These are phyloP conservation scores for Rosa chinensis DNA, from an alignment of 306 rosid species.

Conservation along the genomic window DNA sequence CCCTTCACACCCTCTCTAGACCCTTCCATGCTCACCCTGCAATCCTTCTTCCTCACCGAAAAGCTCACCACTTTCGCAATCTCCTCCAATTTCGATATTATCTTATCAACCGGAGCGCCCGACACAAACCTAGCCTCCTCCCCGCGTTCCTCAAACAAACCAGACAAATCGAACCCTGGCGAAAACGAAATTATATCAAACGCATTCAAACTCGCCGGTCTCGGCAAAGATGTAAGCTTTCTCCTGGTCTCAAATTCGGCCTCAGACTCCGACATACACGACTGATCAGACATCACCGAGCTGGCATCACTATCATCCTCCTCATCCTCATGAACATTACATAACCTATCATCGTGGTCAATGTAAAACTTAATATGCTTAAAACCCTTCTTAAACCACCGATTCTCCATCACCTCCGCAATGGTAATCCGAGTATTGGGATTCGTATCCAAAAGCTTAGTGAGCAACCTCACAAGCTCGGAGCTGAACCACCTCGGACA, in stretches of 20 bases:
- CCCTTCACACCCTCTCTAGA: slow-evolving; percentile 75
- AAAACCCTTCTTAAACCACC: slow-evolving; percentile 89
- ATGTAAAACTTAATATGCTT: slow-evolving; percentile 81
- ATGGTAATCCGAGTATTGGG: slow-evolving; percentile 69
- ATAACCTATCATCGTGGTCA: slow-evolving; percentile 72
- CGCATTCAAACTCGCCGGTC: slow-evolving; percentile 88
- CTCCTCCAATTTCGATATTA: slow-evolving; percentile 82
- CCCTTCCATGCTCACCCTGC: slow-evolving; percentile 86
- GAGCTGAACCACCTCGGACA: slow-evolving; percentile 90
- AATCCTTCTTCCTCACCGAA: slow-evolving; percentile 83
- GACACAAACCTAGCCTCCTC: slow-evolving; percentile 78
- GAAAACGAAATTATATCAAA: slow-evolving; percentile 87
- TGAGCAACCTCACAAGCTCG: slow-evolving; percentile 50
- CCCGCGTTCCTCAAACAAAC: slow-evolving; percentile 82
- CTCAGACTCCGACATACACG: slow-evolving; percentile 41
- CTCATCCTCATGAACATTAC: slow-evolving; percentile 49
- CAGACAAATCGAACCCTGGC: slow-evolving; percentile 74
- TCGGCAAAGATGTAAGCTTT: slow-evolving; percentile 27
- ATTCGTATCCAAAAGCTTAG: slow-evolving; percentile 61
- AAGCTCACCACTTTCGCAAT: slow-evolving; percentile 74
- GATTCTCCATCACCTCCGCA: slow-evolving; percentile 81
- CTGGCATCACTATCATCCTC: slow-evolving; percentile 29
- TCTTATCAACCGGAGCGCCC: slow-evolving; percentile 61
- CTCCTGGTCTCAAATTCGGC: slow-evolving; percentile 36
- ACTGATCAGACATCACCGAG: slow-evolving; percentile 51